Evolutionary conservation across 352 stramenopile genomes (phyloP).

Genomic region (Pythium aphanidermatum): DNA sequence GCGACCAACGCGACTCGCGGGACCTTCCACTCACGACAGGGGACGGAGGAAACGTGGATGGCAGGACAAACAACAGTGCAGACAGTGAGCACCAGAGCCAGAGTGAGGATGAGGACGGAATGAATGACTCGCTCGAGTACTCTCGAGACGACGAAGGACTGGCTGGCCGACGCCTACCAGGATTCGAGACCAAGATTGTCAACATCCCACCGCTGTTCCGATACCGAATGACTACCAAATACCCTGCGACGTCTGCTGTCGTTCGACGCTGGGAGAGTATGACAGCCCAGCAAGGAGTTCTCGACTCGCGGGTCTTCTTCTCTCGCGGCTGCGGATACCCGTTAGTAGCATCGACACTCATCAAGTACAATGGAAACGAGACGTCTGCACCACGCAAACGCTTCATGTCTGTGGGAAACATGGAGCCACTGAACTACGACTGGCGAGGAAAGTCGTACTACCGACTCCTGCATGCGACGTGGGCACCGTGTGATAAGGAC

Average conservation of each 20-base stretch:
- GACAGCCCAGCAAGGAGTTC: conserved; percentile 55
- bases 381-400: conserved; percentile 41
- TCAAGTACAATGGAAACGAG: conserved; percentile 85
- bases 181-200: conserved; percentile 61
- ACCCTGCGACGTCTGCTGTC: conserved; percentile 63
- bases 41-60: neutral
- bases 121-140: too few species aligned
- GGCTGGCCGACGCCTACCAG: conserved; percentile 58
- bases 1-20: conserved; percentile 8
- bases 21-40: neutral
- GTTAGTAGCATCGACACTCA: conserved; percentile 67
- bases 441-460: conserved; percentile 87
- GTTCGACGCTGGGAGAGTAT: conserved; percentile 71
- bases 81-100: neutral
- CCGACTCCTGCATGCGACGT: conserved; percentile 73
- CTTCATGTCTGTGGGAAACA: conserved; percentile 45
- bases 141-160: conserved; percentile 28
- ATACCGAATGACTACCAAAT: conserved; percentile 76
- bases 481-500: conserved; percentile 60
- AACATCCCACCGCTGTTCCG: conserved; percentile 57
- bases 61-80: too few species aligned
- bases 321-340: conserved; percentile 82
- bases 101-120: neutral
- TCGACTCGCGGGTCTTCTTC: conserved; percentile 74
- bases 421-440: conserved; percentile 65